Evolutionary conservation across 306 rosid genomes (phyloP), one percentile per base, ranked within the genome.

Genomic region (Mimosa bimucronata): DNA sequence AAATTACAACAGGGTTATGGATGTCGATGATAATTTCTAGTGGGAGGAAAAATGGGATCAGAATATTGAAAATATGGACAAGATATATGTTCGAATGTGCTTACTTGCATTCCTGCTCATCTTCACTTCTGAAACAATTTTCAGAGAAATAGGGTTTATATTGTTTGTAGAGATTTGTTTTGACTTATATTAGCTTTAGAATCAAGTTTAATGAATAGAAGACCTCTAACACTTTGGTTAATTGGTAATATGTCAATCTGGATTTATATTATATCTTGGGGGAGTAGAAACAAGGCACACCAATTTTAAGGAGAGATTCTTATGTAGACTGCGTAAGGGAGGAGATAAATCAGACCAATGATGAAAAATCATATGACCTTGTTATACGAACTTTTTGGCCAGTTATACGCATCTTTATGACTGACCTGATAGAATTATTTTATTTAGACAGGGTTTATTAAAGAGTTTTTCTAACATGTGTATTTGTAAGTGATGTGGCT

Each of bases 391-490:
- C 44, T 18, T 65, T 66, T 9, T 7, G 21, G 28, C 6, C 0
- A 16, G 41, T 5, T 15, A 64, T 7, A 64, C 30, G 37, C 37
- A 66, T 34, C 26, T 31, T 34, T 31, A 8, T 66, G 23, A 64
- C n/a, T 67, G 58, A 40, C 10, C 19, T 52, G 16, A 66, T 34
- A 15, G 28, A 28, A 11, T 57, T 69, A 15, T 58, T 13, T 76
- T 53, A 26, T 77, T 12, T 77, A 62, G 53, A 46, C 19, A 6
- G n/a, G 73, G 67, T 18, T 28, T 64, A 14, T 77, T 71, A 78
- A 71, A 72, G 64, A 31, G 30, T 72, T 82, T 71, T 34, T 71
- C 45, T 79, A 73, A 3, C 78, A 71, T 21, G 78, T 77, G 67
- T 77, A 16, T 45, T 40, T 18, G 4, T 9, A 29, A 26, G 31